These are phyloP conservation scores for Phytophthora parvispora DNA, from an alignment of 352 stramenopile genomes.

Conservation along the genomic window DNA sequence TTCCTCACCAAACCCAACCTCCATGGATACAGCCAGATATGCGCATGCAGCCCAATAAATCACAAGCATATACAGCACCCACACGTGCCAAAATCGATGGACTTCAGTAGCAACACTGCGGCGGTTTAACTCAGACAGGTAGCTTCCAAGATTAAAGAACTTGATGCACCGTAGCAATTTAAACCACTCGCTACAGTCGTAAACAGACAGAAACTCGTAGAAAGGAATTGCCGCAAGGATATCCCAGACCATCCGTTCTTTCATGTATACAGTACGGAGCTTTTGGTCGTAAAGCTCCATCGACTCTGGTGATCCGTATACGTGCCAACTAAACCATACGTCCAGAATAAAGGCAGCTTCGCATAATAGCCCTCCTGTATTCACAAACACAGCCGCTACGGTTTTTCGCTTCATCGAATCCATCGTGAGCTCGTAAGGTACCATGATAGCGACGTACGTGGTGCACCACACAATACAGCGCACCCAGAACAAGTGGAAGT, in stretches of 20 bases:
- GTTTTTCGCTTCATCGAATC: constrained; percentile 33
- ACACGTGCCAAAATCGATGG: constrained; percentile 50
- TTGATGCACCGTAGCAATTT: constrained; percentile 49
- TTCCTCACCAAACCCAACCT: constrained; percentile 44
- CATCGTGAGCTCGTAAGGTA: constrained; percentile 54
- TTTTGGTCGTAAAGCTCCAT: constrained; percentile 63
- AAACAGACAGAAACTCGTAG: constrained; percentile 39
- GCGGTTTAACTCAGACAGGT: constrained; percentile 60
- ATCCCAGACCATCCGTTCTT: constrained; percentile 51
- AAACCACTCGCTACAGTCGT: constrained; percentile 27
- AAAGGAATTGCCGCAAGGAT: constrained; percentile 38
- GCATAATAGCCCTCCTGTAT: constrained; percentile 30
- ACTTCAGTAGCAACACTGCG: constrained; percentile 51
- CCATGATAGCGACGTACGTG: constrained; percentile 45
- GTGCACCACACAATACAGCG: constrained; percentile 29
- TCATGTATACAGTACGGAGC: constrained; percentile 37
- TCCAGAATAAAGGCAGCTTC: constrained; percentile 50
- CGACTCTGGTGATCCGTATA: constrained; percentile 31
- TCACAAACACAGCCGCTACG: constrained; percentile 3
- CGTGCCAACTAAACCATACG: constrained; percentile 53
- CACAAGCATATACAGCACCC: constrained; percentile 50
- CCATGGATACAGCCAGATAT: constrained; percentile 44
- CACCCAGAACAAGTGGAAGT: constrained; percentile 51
- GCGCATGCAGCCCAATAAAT: constrained; percentile 66
- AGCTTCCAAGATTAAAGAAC: constrained; percentile 45